phyloP scores from a whole-genome alignment of 495 filamentous ascomycete genomes.

The Extremus antarcticus region DNA sequence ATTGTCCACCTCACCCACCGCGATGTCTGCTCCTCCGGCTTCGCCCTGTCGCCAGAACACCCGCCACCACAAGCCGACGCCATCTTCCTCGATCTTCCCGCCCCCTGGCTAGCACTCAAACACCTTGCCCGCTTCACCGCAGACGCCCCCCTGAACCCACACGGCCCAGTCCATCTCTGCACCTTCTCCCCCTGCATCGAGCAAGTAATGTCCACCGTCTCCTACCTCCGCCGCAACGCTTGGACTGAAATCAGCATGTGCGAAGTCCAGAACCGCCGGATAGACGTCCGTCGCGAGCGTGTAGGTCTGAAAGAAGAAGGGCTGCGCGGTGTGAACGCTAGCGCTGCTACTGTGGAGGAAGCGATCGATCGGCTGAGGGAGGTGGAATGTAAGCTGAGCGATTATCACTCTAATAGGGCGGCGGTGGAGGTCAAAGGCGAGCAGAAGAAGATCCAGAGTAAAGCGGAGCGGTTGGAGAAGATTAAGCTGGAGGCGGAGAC shows the following conservation, averaged over 20 bases:
- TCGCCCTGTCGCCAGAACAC: slow-evolving; percentile 29
- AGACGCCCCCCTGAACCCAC: slow-evolving; percentile 60
- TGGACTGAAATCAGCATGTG: slow-evolving; percentile 94
- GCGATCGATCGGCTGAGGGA: slow-evolving; percentile 59
- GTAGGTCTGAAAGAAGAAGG: slow-evolving; percentile 53
- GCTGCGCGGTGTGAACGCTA: slow-evolving; percentile 44
- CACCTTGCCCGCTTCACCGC: slow-evolving; percentile 58
- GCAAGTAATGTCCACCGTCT: slow-evolving; percentile 76
- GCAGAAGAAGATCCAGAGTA: slow-evolving; percentile 18
- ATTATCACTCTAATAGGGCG: slow-evolving; percentile 36
- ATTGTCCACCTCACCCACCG: slow-evolving; percentile 77
- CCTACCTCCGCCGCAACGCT: slow-evolving; percentile 60
- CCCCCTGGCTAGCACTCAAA: slow-evolving; percentile 81
- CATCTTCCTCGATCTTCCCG: slow-evolving; percentile 86
- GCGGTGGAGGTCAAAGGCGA: slow-evolving; percentile 22
- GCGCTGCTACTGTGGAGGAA: slow-evolving; percentile 62
- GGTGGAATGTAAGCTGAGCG: slow-evolving; percentile 54
- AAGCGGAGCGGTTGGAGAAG: slow-evolving; percentile 23
- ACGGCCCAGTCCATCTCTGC: slow-evolving; percentile 60
- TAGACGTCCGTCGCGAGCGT: slow-evolving; percentile 76
- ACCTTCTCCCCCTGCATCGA: slow-evolving; percentile 96
- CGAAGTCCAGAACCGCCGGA: slow-evolving; percentile 61
- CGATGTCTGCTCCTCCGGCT: slow-evolving; percentile 84
- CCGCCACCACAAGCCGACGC: slow-evolving; percentile 48
- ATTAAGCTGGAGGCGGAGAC: slow-evolving; percentile 24